Conservation (phyloP, 2,329 filamentous ascomycete species). For the Trichoderma cornu-damae region DNA sequence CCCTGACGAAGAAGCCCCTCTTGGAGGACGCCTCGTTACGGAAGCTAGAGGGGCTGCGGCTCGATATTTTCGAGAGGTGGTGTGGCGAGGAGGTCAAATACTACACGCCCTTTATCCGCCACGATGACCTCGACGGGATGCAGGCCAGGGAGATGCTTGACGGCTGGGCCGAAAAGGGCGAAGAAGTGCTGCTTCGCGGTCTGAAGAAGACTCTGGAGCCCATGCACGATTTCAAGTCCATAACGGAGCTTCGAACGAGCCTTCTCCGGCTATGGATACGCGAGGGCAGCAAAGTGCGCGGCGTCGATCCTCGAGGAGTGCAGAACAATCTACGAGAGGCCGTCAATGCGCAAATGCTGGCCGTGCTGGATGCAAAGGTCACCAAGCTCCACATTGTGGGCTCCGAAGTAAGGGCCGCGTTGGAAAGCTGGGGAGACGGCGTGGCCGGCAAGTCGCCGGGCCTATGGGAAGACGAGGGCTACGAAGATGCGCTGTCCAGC, state of each 20-base stretch:
- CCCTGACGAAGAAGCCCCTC: conserved; percentile 64
- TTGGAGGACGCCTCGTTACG: conserved; percentile 66
- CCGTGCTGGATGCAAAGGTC: conserved; percentile 59
- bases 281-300: conserved; percentile 57
- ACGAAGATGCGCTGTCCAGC: conserved; percentile 59
- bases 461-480: conserved; percentile 63
- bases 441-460: conserved; percentile 46
- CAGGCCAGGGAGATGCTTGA: conserved; percentile 57
- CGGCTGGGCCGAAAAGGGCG: conserved; percentile 58
- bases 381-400: conserved; percentile 60
- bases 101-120: conserved; percentile 81
- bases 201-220: conserved; percentile 54
- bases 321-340: conserved; percentile 62
- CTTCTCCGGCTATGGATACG: conserved; percentile 72
- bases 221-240: conserved; percentile 60
- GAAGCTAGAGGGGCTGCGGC: conserved; percentile 61
- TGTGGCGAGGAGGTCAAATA: conserved; percentile 75
- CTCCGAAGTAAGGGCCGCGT: conserved; percentile 55
- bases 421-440: conserved; percentile 56
- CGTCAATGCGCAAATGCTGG: conserved; percentile 63
- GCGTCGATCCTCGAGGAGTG: conserved; percentile 63
- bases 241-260: conserved; percentile 64
- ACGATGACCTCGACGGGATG: conserved; percentile 64
- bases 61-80: conserved; percentile 76
- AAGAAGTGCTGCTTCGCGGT: conserved; percentile 56